Conservation (phyloP, 257 asterid species). For the Solanum boliviense region DNA sequence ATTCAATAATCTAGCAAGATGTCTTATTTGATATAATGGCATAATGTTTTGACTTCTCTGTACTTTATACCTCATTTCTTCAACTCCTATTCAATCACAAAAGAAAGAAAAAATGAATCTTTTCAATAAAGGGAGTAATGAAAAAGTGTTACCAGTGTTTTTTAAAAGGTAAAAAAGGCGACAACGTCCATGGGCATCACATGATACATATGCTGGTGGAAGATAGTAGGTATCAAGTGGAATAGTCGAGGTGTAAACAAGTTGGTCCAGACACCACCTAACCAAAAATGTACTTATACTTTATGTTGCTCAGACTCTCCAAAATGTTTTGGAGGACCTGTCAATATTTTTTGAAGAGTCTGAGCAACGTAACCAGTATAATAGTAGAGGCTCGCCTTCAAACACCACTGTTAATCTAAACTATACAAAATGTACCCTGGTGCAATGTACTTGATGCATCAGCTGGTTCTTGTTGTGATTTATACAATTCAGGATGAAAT, state of each 20-base stretch:
- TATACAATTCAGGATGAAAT: neutral
- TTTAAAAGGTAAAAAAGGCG: neutral
- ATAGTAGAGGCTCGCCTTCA: neutral
- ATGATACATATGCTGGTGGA: neutral
- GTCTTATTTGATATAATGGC: slow-evolving; percentile 20
- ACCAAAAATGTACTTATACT: neutral
- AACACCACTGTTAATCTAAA: neutral
- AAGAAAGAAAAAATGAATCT: neutral
- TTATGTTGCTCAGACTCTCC: neutral
- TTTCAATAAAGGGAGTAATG: neutral
- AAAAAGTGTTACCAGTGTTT: neutral
- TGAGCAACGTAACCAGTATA: neutral
- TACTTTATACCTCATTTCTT: neutral
- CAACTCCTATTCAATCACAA: neutral
- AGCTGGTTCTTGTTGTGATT: neutral
- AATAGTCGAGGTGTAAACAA: neutral
- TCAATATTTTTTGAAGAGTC: neutral
- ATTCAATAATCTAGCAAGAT: slow-evolving; percentile 17
- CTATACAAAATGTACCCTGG: neutral
- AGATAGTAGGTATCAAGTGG: too few relatives aligned
- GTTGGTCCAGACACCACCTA: neutral
- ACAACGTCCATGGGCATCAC: neutral
- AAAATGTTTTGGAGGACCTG: neutral
- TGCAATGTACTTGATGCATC: neutral
- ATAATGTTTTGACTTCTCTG: neutral